Conservation (phyloP, 2,329 filamentous ascomycete genomes). For the Penicillium corylophilum region DNA sequence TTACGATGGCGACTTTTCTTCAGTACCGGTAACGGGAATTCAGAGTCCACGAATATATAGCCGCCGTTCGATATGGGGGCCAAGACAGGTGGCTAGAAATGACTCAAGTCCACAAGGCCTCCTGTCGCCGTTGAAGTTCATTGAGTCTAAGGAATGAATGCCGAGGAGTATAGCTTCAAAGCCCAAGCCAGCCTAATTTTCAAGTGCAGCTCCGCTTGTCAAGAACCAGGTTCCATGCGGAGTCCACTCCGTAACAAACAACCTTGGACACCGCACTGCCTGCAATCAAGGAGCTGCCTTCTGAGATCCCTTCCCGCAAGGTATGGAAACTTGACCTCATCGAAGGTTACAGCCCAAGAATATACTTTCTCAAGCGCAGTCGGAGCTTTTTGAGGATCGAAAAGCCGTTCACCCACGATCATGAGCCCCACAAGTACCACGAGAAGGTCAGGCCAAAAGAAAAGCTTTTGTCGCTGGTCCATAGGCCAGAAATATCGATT, state of each 20-base stretch:
- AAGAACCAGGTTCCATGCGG: background rate
- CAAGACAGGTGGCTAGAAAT: too few species aligned
- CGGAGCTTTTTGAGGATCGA: too few species aligned
- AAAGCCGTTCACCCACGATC: slow-evolving; percentile 10
- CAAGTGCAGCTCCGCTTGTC: background rate
- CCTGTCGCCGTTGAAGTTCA: background rate
- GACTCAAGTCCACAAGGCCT: too few species aligned
- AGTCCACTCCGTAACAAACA: background rate
- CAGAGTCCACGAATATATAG: too few species aligned
- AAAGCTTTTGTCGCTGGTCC: slow-evolving; percentile 19
- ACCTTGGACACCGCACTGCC: too few species aligned
- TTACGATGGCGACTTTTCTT: background rate
- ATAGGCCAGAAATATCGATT: slow-evolving; percentile 22
- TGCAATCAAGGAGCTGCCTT: too few species aligned
- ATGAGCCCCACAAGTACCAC: slow-evolving; percentile 13
- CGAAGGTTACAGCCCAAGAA: slow-evolving; percentile 27
- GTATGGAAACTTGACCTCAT: slow-evolving; percentile 21
- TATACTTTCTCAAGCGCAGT: slow-evolving; percentile 18
- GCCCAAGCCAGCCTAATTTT: background rate
- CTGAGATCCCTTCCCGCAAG: slow-evolving; percentile 10
- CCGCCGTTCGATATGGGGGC: too few species aligned
- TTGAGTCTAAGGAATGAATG: background rate
- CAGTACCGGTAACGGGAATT: too few species aligned
- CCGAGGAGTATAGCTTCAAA: background rate
- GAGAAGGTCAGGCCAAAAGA: slow-evolving; percentile 16